Evolutionary conservation across 441 rosid species (phyloP).

Genomic region (Jatropha podagrica): DNA sequence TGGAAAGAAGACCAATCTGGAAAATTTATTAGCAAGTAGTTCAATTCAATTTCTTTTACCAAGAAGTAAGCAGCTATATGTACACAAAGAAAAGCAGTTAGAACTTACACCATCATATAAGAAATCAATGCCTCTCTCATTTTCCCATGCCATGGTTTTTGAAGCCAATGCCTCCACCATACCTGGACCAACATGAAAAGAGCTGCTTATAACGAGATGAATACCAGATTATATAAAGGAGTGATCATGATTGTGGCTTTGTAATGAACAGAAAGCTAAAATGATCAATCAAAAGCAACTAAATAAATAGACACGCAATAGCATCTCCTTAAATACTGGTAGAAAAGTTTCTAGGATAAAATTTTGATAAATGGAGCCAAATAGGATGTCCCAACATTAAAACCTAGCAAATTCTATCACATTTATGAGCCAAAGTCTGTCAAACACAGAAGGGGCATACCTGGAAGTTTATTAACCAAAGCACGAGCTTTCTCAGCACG

Average conservation of each 20-base stretch:
- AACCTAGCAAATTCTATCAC: not conserved
- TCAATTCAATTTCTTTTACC: conserved; percentile 7
- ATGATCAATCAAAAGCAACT: conserved; percentile 9
- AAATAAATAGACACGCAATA: not conserved
- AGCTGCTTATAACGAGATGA: not conserved
- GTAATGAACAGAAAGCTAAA: not conserved
- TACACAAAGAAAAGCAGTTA: conserved; percentile 3
- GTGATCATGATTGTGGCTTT: not conserved
- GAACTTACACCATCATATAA: conserved; percentile 86
- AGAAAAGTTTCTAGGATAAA: not conserved
- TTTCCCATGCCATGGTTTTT: conserved; percentile 89
- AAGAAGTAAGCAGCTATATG: not conserved
- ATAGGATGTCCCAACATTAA: not conserved
- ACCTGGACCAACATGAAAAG: conserved; percentile 39
- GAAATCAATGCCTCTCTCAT: conserved; percentile 77
- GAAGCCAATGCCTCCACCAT: conserved; percentile 88
- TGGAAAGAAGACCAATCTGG: conserved; percentile 77
- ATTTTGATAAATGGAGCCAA: not conserved
- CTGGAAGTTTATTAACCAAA: conserved; percentile 90
- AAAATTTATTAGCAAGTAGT: conserved; percentile 12
- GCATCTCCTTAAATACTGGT: not conserved
- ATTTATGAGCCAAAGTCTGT: not conserved
- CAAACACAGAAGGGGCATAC: conserved; percentile 31
- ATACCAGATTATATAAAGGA: not conserved
- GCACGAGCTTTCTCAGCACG: conserved; percentile 99